A percentile compares a stretch with the other conserved stretches of the same genome.
These are phyloP conservation scores for Rhodotorula kratochvilovae DNA, from an alignment of 768 basidiomycete species.

Conservation along the genomic window DNA sequence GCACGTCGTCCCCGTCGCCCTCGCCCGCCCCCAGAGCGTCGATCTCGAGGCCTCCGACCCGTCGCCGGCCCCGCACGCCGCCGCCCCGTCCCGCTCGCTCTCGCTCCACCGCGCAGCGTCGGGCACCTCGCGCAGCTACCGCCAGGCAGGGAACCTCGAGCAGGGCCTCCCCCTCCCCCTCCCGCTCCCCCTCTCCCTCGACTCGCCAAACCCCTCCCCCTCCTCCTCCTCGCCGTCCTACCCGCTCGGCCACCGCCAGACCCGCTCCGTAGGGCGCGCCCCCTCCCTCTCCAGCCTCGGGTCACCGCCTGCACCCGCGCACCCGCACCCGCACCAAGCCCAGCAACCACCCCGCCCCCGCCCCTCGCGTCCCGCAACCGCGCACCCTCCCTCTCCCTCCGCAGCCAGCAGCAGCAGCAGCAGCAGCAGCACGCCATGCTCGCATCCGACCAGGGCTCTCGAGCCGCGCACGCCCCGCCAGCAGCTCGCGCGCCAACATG, in stretches of 20 bases:
- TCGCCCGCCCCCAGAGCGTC: not conserved
- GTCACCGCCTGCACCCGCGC: not conserved
- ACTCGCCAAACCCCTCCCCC: not conserved
- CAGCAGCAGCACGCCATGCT: not conserved
- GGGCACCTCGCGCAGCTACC: not conserved
- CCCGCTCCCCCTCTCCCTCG: not conserved
- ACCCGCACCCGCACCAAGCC: not conserved
- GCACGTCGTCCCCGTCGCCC: not conserved
- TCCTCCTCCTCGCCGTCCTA: not conserved
- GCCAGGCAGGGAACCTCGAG: not conserved
- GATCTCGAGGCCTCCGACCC: not conserved
- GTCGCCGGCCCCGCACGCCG: not conserved
- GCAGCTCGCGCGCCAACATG: not conserved
- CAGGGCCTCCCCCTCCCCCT: not conserved
- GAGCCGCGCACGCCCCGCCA: not conserved
- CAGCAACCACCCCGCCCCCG: not conserved
- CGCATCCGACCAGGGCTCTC: not conserved
- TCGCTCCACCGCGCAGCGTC: not conserved
- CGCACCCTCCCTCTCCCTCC: not conserved
- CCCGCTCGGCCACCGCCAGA: conserved; percentile 8
- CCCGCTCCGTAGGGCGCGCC: conserved; percentile 19
- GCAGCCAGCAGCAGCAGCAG: no score
- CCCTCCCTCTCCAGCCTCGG: not conserved
- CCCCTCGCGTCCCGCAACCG: not conserved
- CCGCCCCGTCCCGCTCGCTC: not conserved